Evolutionary conservation across 2,329 filamentous ascomycete genomes (phyloP).

Genomic region (Pezizomycotina sp.): DNA sequence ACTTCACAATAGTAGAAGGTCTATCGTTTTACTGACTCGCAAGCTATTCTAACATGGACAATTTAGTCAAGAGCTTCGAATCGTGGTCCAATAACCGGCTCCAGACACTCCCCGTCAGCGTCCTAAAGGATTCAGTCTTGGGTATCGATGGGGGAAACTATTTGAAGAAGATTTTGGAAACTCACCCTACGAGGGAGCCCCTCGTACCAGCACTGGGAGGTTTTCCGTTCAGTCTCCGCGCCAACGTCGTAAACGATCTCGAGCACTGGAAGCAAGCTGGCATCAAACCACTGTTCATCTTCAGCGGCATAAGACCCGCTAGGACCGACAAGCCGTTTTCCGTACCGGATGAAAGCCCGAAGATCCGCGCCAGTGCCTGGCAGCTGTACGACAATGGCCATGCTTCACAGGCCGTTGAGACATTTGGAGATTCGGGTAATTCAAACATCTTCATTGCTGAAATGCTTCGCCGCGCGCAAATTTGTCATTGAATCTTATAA

Average conservation of each 20-base stretch:
- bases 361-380: slow-evolving; percentile 68
- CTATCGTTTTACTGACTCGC: not conserved
- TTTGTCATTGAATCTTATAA: too few species aligned
- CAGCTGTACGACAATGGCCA: slow-evolving; percentile 65
- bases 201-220: slow-evolving; percentile 81
- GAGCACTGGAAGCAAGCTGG: slow-evolving; percentile 51
- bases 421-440: slow-evolving; percentile 71
- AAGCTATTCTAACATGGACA: not conserved
- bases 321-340: slow-evolving; percentile 50
- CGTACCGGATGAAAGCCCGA: slow-evolving; percentile 45
- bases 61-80: slow-evolving; percentile 37
- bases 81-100: slow-evolving; percentile 40
- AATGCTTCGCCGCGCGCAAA: too few species aligned
- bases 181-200: slow-evolving; percentile 58
- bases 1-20: too few species aligned
- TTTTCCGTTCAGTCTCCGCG: slow-evolving; percentile 60
- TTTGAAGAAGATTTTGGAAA: slow-evolving; percentile 60
- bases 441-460: too few species aligned
- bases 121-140: slow-evolving; percentile 57
- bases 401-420: slow-evolving; percentile 62
- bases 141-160: slow-evolving; percentile 85
- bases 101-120: slow-evolving; percentile 45
- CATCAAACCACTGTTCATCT: slow-evolving; percentile 74
- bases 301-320: slow-evolving; percentile 69
- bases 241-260: slow-evolving; percentile 60